Conservation (phyloP, 164 flowering plant genomes). For the Santalum album region DNA sequence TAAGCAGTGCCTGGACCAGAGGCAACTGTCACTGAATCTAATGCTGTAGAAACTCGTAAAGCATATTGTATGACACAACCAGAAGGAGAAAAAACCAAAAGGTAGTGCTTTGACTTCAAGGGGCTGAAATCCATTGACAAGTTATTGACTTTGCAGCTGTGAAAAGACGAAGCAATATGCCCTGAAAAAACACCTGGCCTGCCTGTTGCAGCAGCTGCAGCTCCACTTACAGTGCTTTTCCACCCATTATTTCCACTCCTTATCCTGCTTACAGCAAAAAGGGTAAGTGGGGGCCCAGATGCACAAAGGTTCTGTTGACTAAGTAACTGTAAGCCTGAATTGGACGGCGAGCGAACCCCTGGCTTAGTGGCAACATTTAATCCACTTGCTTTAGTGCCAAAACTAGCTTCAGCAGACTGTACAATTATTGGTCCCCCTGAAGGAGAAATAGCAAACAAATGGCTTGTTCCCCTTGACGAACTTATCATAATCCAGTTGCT, state of each 20-base stretch:
- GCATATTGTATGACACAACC: conserved; percentile 65
- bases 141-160: conserved; percentile 34
- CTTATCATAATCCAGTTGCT: conserved; percentile 75
- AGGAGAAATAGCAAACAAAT: conserved; percentile 67
- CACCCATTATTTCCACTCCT: conserved; percentile 66
- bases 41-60: conserved; percentile 26
- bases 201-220: conserved; percentile 78
- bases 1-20: conserved; percentile 23
- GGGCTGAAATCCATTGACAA: conserved; percentile 13
- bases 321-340: conserved; percentile 20
- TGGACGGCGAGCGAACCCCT: conserved; percentile 29
- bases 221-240: conserved; percentile 60
- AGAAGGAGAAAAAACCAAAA: conserved; percentile 67
- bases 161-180: conserved; percentile 62
- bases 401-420: conserved; percentile 23
- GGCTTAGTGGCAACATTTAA: conserved; percentile 16
- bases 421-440: conserved; percentile 32
- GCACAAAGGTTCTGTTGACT: conserved; percentile 28
- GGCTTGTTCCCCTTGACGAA: conserved; percentile 85
- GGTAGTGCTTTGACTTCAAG: conserved; percentile 34
- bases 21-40: conserved; percentile 18
- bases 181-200: conserved; percentile 41
- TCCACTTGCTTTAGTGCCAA: conserved; percentile 16
- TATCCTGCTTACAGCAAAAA: conserved; percentile 62
- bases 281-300: conserved; percentile 53